Percentiles rank a stretch among this genome's conserved stretches.
phyloP scores from a whole-genome alignment of 2,329 filamentous ascomycete genomes.

The Nannizzia gypsea region DNA sequence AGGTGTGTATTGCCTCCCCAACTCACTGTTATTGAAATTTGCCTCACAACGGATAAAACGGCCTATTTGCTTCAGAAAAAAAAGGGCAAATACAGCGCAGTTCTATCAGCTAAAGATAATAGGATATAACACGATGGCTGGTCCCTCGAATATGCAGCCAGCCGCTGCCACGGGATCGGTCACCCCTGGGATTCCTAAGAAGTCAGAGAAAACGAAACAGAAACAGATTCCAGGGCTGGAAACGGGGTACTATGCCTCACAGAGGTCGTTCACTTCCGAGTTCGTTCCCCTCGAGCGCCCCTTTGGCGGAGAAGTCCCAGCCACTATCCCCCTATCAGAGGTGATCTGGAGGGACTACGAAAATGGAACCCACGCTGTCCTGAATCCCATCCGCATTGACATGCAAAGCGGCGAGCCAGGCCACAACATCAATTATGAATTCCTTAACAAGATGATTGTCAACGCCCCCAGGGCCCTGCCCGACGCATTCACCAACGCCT shows the following conservation, averaged over 20 bases:
- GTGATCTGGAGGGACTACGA: background rate
- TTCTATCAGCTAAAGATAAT: too few species aligned
- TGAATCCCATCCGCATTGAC: background rate
- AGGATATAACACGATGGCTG: background rate
- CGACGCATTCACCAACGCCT: background rate
- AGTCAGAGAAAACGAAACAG: background rate
- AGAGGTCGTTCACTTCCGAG: background rate
- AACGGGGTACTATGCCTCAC: background rate
- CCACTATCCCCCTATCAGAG: background rate
- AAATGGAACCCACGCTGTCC: too few species aligned
- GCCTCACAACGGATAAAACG: too few species aligned
- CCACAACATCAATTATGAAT: constrained; percentile 11
- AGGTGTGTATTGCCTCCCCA: too few species aligned
- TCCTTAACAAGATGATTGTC: constrained; percentile 5
- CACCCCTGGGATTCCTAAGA: background rate
- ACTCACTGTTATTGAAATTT: too few species aligned
- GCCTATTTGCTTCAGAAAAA: too few species aligned
- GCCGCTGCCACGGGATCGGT: background rate
- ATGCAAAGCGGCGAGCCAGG: constrained; percentile 9
- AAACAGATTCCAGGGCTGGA: background rate
- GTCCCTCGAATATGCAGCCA: background rate
- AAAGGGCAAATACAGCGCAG: too few species aligned
- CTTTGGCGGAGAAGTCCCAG: background rate
- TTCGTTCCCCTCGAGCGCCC: background rate
- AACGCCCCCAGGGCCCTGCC: background rate